These are phyloP conservation scores for Colletotrichum lupini DNA, from an alignment of 2,329 filamentous ascomycete species.

Conservation along the genomic window DNA sequence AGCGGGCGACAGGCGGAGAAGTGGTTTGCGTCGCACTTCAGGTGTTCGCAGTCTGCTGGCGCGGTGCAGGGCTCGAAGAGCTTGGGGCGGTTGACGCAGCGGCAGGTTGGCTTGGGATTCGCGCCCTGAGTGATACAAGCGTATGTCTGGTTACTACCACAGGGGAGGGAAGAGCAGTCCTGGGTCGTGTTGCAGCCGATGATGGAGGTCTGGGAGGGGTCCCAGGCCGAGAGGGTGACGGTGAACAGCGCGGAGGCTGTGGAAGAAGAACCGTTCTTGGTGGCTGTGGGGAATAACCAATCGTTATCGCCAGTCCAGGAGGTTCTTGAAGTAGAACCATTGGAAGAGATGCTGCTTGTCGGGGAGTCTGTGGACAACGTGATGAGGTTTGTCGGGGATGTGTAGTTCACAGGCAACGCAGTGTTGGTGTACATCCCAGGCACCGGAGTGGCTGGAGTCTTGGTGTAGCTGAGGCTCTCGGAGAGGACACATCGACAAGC, in stretches of 20 bases:
- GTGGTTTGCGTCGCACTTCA: constrained; percentile 3
- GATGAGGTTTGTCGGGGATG: background rate
- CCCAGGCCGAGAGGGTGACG: background rate
- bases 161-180: background rate
- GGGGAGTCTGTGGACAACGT: background rate
- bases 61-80: background rate
- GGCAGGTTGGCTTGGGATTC: background rate
- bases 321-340: background rate
- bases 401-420: background rate
- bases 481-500: constrained; percentile 9
- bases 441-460: background rate
- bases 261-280: background rate
- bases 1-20: background rate
- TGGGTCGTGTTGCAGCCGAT: background rate
- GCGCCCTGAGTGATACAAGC: background rate
- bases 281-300: background rate
- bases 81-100: constrained; percentile 13
- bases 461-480: background rate
- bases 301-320: background rate
- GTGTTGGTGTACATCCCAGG: background rate
- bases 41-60: background rate
- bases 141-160: background rate
- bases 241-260: background rate
- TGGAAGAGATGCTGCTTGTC: background rate
- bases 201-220: background rate